A percentile compares a stretch with the other conserved stretches of the same genome.
These are phyloP conservation scores for Zychaea mexicana DNA, from an alignment of 371 early-diverging fungal genomes.

Conservation along the genomic window DNA sequence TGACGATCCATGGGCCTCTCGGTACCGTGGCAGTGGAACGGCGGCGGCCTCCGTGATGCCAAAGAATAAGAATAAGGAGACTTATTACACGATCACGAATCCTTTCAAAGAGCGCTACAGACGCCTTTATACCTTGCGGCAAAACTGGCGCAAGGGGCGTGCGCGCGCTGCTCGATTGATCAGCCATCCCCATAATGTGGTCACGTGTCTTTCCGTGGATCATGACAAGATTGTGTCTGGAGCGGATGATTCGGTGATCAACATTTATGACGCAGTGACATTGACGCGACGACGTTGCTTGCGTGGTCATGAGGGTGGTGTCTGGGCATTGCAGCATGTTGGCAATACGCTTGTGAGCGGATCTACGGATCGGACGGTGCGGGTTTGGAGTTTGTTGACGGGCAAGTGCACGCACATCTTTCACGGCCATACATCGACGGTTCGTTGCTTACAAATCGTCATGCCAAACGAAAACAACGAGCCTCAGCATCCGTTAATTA, in stretches of 20 bases:
- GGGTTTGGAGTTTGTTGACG: constrained; percentile 93
- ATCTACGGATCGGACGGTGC: constrained; percentile 94
- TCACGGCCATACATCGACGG: constrained; percentile 93
- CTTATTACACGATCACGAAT: constrained; percentile 19
- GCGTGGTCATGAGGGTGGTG: constrained; percentile 97
- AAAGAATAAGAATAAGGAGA: neutral
- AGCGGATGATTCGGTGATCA: constrained; percentile 87
- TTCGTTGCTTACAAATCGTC: constrained; percentile 91
- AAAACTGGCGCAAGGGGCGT: constrained; percentile 80
- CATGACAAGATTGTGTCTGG: constrained; percentile 89
- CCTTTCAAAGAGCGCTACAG: constrained; percentile 80
- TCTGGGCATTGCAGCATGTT: constrained; percentile 95
- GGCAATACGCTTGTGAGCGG: constrained; percentile 92
- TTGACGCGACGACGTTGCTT: constrained; percentile 72
- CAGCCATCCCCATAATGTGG: constrained; percentile 53
- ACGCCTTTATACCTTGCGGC: constrained; percentile 71
- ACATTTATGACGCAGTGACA: constrained; percentile 83
- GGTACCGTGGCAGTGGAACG: neutral
- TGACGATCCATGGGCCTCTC: neutral
- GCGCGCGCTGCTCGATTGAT: constrained; percentile 22
- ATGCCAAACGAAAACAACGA: constrained; percentile 70
- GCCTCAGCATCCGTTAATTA: constrained; percentile 74
- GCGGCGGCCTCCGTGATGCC: too few species aligned
- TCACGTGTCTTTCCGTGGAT: constrained; percentile 96
- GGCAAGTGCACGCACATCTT: constrained; percentile 90